These are phyloP conservation scores for Neophaeococcomyces mojaviensis DNA, from an alignment of 2,329 filamentous ascomycete species.

Conservation along the genomic window DNA sequence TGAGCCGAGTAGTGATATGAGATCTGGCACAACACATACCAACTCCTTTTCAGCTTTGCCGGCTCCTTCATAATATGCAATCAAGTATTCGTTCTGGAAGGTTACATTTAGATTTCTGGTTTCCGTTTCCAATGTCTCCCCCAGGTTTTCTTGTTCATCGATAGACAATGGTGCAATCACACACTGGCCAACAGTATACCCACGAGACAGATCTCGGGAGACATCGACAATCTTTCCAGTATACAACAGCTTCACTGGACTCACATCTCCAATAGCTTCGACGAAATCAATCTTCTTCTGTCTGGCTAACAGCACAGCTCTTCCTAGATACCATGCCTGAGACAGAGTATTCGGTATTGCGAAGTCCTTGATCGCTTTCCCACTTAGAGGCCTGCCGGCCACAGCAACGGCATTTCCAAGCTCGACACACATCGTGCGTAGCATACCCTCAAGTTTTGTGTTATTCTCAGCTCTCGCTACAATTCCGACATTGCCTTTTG, in stretches of 20 bases:
- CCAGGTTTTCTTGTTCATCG: constrained; percentile 24
- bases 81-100: constrained; percentile 28
- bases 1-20: constrained; percentile 20
- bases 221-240: constrained; percentile 41
- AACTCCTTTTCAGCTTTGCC: constrained; percentile 13
- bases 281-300: constrained; percentile 29
- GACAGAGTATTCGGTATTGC: constrained; percentile 27
- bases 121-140: constrained; percentile 14
- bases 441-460: constrained; percentile 22
- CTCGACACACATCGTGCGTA: constrained; percentile 24
- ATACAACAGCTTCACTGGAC: constrained; percentile 33
- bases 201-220: constrained; percentile 31
- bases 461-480: constrained; percentile 24
- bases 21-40: constrained; percentile 28
- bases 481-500: constrained; percentile 34
- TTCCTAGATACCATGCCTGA: constrained; percentile 27
- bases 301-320: constrained; percentile 24
- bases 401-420: constrained; percentile 23
- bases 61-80: constrained; percentile 17
- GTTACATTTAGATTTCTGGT: constrained; percentile 20
- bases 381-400: constrained; percentile 20
- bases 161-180: constrained; percentile 24
- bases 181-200: constrained; percentile 33
- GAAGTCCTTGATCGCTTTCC: constrained; percentile 23
- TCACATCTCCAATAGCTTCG: constrained; percentile 31